A percentile compares a stretch with the other conserved stretches of the same genome.
Evolutionary conservation across 2,329 filamentous ascomycete species (phyloP).

Genomic region (Teratosphaeria pseudoeucalypti): DNA sequence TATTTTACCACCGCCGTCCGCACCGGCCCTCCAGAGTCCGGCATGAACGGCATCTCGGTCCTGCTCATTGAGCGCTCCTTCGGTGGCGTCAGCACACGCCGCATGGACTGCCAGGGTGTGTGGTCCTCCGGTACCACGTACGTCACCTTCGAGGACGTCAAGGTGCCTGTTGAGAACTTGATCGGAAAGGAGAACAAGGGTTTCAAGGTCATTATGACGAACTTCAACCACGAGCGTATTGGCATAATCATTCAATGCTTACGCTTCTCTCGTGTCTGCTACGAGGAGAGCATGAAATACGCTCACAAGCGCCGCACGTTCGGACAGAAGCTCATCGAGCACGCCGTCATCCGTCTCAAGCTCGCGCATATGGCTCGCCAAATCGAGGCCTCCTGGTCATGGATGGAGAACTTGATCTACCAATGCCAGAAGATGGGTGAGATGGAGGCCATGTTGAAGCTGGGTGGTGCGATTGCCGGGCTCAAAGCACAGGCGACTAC

Average conservation of each 20-base stretch:
- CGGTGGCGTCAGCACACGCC: conserved; percentile 80
- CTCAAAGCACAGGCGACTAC: conserved; percentile 90
- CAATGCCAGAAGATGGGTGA: conserved; percentile 91
- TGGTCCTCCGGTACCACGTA: conserved; percentile 95
- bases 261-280: conserved; percentile 92
- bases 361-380: conserved; percentile 97
- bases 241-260: conserved; percentile 97
- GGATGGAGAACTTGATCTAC: conserved; percentile 91
- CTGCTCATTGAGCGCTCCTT: conserved; percentile 80
- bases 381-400: conserved; percentile 93
- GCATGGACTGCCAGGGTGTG: conserved; percentile 98
- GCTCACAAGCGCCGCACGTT: conserved; percentile 96
- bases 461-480: conserved; percentile 85
- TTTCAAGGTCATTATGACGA: conserved; percentile 98
- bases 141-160: conserved; percentile 97
- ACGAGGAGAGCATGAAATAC: conserved; percentile 93
- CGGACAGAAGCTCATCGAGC: conserved; percentile 90
- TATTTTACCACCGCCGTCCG: conserved; percentile 97
- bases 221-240: conserved; percentile 98
- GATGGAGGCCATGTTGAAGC: conserved; percentile 88
- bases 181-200: conserved; percentile 97
- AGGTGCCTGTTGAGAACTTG: conserved; percentile 97
- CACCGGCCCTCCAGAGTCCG: conserved; percentile 51
- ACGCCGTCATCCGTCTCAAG: conserved; percentile 95
- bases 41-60: conserved; percentile 87